A percentile compares a stretch with the other conserved stretches of the same genome.
Conservation (phyloP, 768 basidiomycete species). For the Cystoderma amianthinum region DNA sequence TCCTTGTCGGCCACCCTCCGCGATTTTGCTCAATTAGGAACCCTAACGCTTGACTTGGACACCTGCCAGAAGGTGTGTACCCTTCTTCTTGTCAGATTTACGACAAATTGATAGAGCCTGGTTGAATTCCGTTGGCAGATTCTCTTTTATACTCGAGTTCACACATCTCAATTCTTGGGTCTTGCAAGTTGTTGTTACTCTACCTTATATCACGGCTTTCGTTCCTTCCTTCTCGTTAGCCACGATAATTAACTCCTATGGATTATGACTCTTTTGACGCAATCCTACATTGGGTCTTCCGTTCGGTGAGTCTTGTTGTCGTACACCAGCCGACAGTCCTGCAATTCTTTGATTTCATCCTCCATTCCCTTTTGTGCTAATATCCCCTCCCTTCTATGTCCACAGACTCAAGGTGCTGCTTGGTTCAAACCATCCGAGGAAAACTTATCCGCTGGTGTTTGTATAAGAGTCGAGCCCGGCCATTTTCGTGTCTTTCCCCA, state of each 20-base stretch:
- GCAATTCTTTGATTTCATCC: background rate
- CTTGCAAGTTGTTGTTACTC: constrained; percentile 17
- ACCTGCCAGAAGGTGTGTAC: constrained; percentile 14
- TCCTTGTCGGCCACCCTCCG: constrained; percentile 16
- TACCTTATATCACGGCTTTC: constrained; percentile 25
- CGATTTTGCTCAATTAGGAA: constrained; percentile 22
- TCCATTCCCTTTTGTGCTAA: background rate
- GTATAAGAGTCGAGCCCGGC: constrained; percentile 60
- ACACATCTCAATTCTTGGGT: constrained; percentile 17
- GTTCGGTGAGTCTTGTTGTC: constrained; percentile 39
- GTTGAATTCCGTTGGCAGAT: constrained; percentile 16
- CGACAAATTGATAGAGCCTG: constrained; percentile 23
- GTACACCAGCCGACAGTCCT: no score
- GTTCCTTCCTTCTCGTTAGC: constrained; percentile 22
- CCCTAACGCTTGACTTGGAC: constrained; percentile 14
- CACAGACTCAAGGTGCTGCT: constrained; percentile 71
- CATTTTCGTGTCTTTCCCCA: constrained; percentile 82
- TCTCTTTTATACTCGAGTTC: constrained; percentile 32
- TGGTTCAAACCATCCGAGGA: constrained; percentile 87
- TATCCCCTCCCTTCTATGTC: background rate
- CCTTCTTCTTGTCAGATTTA: constrained; percentile 18
- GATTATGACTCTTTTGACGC: constrained; percentile 82
- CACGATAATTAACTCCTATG: constrained; percentile 34
- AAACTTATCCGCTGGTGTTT: constrained; percentile 75
- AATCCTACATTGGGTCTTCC: constrained; percentile 74